A percentile compares a stretch with the other conserved stretches of the same genome.
phyloP scores from a whole-genome alignment of 2,329 filamentous ascomycete genomes.

The Fusarium vanettenii region DNA sequence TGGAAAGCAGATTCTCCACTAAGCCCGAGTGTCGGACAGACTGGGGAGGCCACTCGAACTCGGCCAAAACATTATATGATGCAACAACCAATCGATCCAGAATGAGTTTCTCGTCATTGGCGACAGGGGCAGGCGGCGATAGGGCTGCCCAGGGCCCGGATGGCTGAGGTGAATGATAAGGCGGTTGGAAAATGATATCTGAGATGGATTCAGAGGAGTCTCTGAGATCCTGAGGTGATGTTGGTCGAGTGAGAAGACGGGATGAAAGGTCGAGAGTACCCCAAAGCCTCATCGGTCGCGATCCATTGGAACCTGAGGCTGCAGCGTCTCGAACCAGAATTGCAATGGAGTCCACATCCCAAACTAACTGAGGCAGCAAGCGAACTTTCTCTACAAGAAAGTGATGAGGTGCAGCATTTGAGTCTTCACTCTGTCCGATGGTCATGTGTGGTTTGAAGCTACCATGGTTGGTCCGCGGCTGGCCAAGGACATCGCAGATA shows the following conservation, averaged over 20 bases:
- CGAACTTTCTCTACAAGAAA: constrained; percentile 65
- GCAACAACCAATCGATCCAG: constrained; percentile 53
- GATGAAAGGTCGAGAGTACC: constrained; percentile 56
- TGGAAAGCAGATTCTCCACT: constrained; percentile 57
- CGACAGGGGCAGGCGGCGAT: not conserved
- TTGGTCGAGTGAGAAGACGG: constrained; percentile 8
- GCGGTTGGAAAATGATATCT: constrained; percentile 1
- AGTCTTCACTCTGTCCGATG: constrained; percentile 67
- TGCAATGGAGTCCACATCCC: constrained; percentile 60
- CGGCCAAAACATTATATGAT: constrained; percentile 65
- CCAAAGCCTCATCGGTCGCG: constrained; percentile 68
- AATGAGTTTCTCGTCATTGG: not conserved
- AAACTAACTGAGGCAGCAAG: constrained; percentile 60
- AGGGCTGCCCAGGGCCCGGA: constrained; percentile 13
- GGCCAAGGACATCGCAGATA: constrained; percentile 53
- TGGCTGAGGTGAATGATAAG: constrained; percentile 17
- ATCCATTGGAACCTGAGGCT: constrained; percentile 42
- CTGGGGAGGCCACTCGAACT: constrained; percentile 60
- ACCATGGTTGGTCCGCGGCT: constrained; percentile 19
- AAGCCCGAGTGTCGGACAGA: constrained; percentile 56
- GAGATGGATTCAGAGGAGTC: not conserved
- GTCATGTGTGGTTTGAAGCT: constrained; percentile 65
- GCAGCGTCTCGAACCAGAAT: constrained; percentile 63
- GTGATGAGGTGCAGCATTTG: constrained; percentile 56
- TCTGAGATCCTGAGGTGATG: constrained; percentile 13